Conservation (phyloP, 371 early-diverging fungal species). For the Encephalitozoon cuniculi region DNA sequence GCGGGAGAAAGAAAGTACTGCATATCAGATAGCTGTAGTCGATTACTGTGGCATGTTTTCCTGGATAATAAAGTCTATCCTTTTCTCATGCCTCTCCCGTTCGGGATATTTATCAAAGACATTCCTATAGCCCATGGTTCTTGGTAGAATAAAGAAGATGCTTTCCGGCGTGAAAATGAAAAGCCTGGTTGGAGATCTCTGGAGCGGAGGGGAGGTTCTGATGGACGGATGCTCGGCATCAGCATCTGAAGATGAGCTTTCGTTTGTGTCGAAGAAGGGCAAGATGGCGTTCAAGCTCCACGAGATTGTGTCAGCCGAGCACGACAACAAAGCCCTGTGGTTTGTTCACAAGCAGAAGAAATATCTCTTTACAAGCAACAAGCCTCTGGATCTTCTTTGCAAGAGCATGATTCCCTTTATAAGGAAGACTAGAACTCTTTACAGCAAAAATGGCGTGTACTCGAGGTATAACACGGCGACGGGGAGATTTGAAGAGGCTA, state of each 20-base stretch:
- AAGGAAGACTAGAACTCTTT: not conserved
- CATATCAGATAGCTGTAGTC: too few species aligned
- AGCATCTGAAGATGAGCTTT: not conserved
- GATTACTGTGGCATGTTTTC: too few species aligned
- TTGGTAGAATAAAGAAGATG: constrained; percentile 8
- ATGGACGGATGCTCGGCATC: not conserved
- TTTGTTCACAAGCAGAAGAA: constrained; percentile 23
- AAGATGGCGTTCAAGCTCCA: not conserved
- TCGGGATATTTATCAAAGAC: not conserved
- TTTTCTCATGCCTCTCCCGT: too few species aligned
- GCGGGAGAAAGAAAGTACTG: not conserved
- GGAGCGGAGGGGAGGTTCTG: not conserved
- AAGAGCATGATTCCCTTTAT: constrained; percentile 11
- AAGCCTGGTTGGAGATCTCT: not conserved
- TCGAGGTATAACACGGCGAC: not conserved
- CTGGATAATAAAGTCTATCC: not conserved
- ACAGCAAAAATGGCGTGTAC: not conserved
- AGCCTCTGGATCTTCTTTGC: not conserved
- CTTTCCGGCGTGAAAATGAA: not conserved
- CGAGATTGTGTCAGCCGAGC: not conserved
- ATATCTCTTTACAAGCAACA: constrained; percentile 9
- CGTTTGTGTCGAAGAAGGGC: not conserved
- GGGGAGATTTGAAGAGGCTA: constrained; percentile 5
- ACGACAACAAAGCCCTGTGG: not conserved
- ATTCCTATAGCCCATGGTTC: constrained; percentile 11